phyloP scores from a whole-genome alignment of 2,329 filamentous ascomycete species.

The Talaromyces sp. region DNA sequence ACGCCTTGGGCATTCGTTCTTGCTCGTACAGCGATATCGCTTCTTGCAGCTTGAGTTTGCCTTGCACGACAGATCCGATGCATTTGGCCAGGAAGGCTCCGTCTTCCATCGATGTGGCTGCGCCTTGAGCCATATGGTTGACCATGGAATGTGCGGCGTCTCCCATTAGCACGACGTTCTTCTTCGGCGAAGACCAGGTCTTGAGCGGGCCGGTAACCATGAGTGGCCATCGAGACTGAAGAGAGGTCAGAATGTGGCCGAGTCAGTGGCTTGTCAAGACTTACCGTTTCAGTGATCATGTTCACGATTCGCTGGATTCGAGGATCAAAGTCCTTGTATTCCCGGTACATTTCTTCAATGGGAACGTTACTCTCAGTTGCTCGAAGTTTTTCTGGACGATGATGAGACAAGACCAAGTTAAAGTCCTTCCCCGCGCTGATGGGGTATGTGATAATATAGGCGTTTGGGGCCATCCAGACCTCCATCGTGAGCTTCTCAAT shows the following conservation, averaged over 20 bases:
- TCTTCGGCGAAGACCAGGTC: constrained; percentile 37
- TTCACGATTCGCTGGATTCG: constrained; percentile 38
- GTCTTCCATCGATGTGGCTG: constrained; percentile 43
- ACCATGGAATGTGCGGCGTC: constrained; percentile 41
- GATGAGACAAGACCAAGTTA: constrained; percentile 44
- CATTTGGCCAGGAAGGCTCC: constrained; percentile 37
- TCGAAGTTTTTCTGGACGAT: constrained; percentile 31
- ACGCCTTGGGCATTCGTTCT: constrained; percentile 39
- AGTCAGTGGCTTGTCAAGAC: not conserved
- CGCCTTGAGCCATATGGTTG: constrained; percentile 42
- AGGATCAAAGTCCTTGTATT: constrained; percentile 44
- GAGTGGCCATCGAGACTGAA: constrained; percentile 36
- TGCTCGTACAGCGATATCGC: constrained; percentile 37
- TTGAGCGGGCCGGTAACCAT: constrained; percentile 39
- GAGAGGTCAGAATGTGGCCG: not conserved
- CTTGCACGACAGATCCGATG: constrained; percentile 30
- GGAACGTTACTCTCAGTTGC: constrained; percentile 33
- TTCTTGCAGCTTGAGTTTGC: constrained; percentile 27
- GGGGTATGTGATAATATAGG: constrained; percentile 45
- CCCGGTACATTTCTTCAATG: constrained; percentile 38
- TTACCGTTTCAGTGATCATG: constrained; percentile 31
- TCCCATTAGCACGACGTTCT: constrained; percentile 42
- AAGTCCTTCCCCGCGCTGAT: constrained; percentile 41
- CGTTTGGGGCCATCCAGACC: constrained; percentile 34
- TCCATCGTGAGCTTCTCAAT: constrained; percentile 40